Evolutionary conservation across 352 stramenopile species (phyloP).

Genomic region (Pythium grandisporangium): DNA sequence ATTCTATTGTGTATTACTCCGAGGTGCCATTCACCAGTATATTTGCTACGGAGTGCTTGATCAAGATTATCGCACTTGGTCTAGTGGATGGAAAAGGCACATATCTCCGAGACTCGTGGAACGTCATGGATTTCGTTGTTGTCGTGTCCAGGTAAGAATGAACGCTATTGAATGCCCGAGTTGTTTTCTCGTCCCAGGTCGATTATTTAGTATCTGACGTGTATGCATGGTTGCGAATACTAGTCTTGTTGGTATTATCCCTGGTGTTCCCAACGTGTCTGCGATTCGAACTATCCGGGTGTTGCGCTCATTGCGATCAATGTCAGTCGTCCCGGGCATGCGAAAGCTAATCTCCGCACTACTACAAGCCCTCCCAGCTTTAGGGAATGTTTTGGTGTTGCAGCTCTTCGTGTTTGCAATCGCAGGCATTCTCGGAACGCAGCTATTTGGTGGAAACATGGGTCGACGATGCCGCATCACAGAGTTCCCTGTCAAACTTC

Average conservation of each 20-base stretch:
- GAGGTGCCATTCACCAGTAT: constrained; percentile 82
- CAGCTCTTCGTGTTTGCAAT: constrained; percentile 89
- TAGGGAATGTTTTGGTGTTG: constrained; percentile 85
- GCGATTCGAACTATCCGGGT: constrained; percentile 84
- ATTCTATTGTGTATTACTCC: constrained; percentile 55
- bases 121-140: constrained; percentile 90
- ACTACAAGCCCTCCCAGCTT: constrained; percentile 73
- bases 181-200: background rate
- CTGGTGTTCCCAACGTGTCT: constrained; percentile 70
- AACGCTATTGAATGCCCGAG: background rate
- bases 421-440: constrained; percentile 86
- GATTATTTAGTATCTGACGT: no score
- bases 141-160: constrained; percentile 67
- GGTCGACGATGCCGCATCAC: constrained; percentile 78
- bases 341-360: constrained; percentile 71
- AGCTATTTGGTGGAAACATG: constrained; percentile 81
- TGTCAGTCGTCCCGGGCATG: constrained; percentile 83
- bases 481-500: constrained; percentile 50
- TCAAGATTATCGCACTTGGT: constrained; percentile 90
- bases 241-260: constrained; percentile 43
- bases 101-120: constrained; percentile 86
- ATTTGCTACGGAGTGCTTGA: constrained; percentile 78
- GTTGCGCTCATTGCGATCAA: constrained; percentile 79
- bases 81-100: constrained; percentile 42
- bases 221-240: no score